phyloP scores from a whole-genome alignment of 352 stramenopile genomes.

The Phytophthora uliginosa region DNA sequence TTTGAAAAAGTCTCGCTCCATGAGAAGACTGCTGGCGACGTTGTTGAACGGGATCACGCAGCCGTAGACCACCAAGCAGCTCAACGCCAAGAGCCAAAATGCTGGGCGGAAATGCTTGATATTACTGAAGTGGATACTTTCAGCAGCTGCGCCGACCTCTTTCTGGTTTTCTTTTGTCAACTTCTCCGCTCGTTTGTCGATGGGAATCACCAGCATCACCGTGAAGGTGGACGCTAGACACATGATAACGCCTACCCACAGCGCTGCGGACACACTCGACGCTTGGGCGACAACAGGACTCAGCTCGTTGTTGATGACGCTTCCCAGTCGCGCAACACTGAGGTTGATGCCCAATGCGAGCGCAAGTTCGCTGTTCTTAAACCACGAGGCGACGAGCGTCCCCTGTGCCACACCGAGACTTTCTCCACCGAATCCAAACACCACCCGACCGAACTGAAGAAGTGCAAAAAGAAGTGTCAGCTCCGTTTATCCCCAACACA shows the following conservation, averaged over 20 bases:
- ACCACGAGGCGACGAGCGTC: slow-evolving; percentile 94
- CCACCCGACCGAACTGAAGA: slow-evolving; percentile 80
- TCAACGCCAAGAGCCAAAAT: slow-evolving; percentile 93
- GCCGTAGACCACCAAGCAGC: slow-evolving; percentile 94
- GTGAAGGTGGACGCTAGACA: slow-evolving; percentile 76
- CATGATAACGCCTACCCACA: slow-evolving; percentile 92
- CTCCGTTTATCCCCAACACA: neutral
- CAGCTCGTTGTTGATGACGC: slow-evolving; percentile 94
- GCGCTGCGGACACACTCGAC: slow-evolving; percentile 70
- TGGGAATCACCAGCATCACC: slow-evolving; percentile 79
- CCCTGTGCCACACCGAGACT: slow-evolving; percentile 92
- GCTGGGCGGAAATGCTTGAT: slow-evolving; percentile 83
- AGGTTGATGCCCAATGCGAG: slow-evolving; percentile 94
- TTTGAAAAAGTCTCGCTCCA: slow-evolving; percentile 93
- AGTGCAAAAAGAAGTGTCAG: slow-evolving; percentile 14
- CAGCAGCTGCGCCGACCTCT: slow-evolving; percentile 25
- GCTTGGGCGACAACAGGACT: slow-evolving; percentile 83
- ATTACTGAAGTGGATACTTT: slow-evolving; percentile 78
- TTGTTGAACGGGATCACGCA: slow-evolving; percentile 97
- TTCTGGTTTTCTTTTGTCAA: slow-evolving; percentile 34
- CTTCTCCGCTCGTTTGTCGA: slow-evolving; percentile 79
- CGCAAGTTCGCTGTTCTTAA: slow-evolving; percentile 94
- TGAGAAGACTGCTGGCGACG: slow-evolving; percentile 92
- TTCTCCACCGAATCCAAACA: slow-evolving; percentile 95
- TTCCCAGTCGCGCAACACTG: slow-evolving; percentile 91